Conservation (phyloP, 768 basidiomycete genomes). For the Kwoniella botswanensis region DNA sequence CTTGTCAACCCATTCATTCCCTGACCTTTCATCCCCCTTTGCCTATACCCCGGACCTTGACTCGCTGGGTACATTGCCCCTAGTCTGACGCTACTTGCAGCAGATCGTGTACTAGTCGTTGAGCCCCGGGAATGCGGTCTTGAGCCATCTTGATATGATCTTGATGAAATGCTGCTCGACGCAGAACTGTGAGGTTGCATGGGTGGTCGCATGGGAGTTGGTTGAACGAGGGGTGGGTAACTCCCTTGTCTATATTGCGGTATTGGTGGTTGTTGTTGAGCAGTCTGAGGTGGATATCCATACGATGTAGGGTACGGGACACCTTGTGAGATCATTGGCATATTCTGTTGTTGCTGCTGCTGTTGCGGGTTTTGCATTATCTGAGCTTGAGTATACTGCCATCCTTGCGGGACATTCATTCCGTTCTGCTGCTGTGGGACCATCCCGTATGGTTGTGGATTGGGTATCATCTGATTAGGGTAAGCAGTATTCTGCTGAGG, state of each 20-base stretch:
- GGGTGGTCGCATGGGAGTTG: slow-evolving; percentile 39
- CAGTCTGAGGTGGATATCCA: slow-evolving; percentile 23
- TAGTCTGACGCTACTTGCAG: slow-evolving; percentile 47
- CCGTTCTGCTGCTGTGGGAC: slow-evolving; percentile 7
- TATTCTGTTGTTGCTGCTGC: slow-evolving; percentile 8
- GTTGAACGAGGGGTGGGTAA: slow-evolving; percentile 36
- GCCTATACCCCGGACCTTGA: slow-evolving; percentile 33
- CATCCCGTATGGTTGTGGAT: slow-evolving; percentile 13
- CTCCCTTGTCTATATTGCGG: slow-evolving; percentile 20
- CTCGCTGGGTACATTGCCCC: slow-evolving; percentile 46
- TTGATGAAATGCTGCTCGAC: slow-evolving; percentile 49
- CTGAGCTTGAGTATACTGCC: slow-evolving; percentile 16
- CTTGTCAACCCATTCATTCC: slow-evolving; percentile 43
- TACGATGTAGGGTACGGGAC: slow-evolving; percentile 28
- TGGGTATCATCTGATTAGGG: slow-evolving; percentile 1
- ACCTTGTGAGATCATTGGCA: slow-evolving; percentile 47
- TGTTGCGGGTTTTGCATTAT: slow-evolving; percentile 17
- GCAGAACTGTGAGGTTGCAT: slow-evolving; percentile 45
- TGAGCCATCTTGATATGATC: slow-evolving; percentile 46
- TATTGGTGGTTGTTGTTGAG: slow-evolving; percentile 7
- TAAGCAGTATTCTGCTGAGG: not conserved
- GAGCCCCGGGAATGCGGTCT: slow-evolving; percentile 52
- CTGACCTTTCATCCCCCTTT: slow-evolving; percentile 41
- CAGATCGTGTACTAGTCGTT: slow-evolving; percentile 47
- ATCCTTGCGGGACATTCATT: slow-evolving; percentile 9